These are phyloP conservation scores for Chloris gayana DNA, from an alignment of 176 grass and related monocot genomes.

Conservation along the genomic window DNA sequence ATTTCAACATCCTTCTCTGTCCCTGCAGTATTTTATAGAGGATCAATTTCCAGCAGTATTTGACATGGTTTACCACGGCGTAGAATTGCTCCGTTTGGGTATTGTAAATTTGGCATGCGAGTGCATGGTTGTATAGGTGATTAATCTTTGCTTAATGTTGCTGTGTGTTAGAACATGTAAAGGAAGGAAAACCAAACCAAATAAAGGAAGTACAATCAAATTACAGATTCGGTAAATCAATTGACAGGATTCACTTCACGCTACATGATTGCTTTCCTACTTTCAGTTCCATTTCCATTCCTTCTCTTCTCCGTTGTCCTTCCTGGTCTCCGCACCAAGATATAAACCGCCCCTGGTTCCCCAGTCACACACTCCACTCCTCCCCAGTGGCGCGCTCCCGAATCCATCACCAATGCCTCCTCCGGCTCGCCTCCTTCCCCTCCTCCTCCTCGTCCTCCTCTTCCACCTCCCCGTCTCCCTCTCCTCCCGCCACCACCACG, in stretches of 20 bases:
- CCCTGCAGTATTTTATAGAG: no score
- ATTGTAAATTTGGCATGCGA: not conserved
- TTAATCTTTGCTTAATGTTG: not conserved
- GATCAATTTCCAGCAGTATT: not conserved
- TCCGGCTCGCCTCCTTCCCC: not conserved
- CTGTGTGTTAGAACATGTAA: not conserved
- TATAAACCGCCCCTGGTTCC: not conserved
- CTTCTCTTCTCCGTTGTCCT: not conserved
- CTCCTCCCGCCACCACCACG: slow-evolving; percentile 22
- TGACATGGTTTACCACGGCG: not conserved
- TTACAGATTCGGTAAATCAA: not conserved
- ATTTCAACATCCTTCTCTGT: not conserved
- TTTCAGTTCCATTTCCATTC: not conserved
- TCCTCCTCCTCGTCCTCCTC: slow-evolving; percentile 27
- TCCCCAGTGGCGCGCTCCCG: not conserved
- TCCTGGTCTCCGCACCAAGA: not conserved
- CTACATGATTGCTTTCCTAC: not conserved
- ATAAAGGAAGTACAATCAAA: no score
- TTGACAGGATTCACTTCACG: not conserved
- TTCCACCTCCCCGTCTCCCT: slow-evolving; percentile 30
- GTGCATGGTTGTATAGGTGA: not conserved
- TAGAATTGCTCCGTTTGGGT: not conserved
- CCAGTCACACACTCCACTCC: not conserved
- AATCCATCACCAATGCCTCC: slow-evolving; percentile 6
- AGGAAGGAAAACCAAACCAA: not conserved